These are phyloP conservation scores for Eimeria maxima DNA, from an alignment of 169 alveolate species.

Conservation along the genomic window DNA sequence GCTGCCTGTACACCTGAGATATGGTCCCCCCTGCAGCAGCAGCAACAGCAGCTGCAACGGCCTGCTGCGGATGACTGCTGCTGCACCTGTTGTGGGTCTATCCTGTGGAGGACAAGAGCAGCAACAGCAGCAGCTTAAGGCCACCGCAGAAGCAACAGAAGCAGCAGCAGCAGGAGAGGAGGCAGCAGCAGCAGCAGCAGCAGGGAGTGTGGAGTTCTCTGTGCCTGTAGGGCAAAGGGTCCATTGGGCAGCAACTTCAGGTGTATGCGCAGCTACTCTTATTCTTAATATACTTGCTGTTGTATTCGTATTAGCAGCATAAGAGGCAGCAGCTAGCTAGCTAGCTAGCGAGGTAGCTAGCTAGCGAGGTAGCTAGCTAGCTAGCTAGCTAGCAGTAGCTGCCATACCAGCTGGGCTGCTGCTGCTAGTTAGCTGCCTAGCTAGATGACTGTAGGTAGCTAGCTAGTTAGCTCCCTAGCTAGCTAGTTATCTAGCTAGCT, in stretches of 20 bases:
- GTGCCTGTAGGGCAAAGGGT: neutral
- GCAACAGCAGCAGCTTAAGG: constrained; percentile 21
- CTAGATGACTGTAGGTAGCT: too few species aligned
- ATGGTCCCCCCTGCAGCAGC: constrained; percentile 48
- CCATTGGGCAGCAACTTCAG: too few species aligned
- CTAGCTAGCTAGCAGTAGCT: too few species aligned
- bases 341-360: too few species aligned
- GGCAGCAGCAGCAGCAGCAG: neutral
- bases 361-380: too few species aligned
- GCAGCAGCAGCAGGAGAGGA: neutral
- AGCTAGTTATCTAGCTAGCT: too few species aligned
- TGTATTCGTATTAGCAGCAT: neutral
- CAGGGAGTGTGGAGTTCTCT: neutral
- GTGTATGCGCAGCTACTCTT: too few species aligned
- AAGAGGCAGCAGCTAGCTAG: too few species aligned
- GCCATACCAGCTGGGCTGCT: too few species aligned
- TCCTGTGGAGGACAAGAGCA: neutral
- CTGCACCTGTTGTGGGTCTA: neutral
- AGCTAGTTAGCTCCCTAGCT: too few species aligned
- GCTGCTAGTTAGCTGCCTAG: too few species aligned
- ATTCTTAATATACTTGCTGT: too few species aligned
- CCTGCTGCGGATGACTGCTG: neutral
- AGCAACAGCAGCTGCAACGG: constrained; percentile 47
- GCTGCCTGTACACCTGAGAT: constrained; percentile 54
- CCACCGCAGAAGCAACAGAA: neutral